phyloP scores from a whole-genome alignment of 2,329 filamentous ascomycete genomes.

The Penicillium occitanis region DNA sequence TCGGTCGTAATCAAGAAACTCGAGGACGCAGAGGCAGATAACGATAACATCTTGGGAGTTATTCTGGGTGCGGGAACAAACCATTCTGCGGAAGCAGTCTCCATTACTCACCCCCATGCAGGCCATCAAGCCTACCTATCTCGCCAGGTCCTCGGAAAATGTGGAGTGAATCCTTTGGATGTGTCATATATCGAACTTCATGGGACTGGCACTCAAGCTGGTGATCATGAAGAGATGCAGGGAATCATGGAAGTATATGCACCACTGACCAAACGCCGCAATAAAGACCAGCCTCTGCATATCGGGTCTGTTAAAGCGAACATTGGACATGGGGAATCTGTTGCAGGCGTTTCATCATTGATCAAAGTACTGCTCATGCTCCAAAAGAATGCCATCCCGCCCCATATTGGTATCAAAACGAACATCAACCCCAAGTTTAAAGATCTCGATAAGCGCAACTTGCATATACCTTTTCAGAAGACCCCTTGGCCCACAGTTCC shows the following conservation, averaged over 20 bases:
- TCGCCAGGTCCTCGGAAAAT: slow-evolving; percentile 66
- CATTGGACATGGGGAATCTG: slow-evolving; percentile 62
- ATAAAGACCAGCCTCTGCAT: slow-evolving; percentile 53
- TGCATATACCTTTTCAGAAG: slow-evolving; percentile 49
- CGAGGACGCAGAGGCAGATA: slow-evolving; percentile 72
- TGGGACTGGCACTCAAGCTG: slow-evolving; percentile 82
- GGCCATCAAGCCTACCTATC: slow-evolving; percentile 73
- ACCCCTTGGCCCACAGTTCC: slow-evolving; percentile 37
- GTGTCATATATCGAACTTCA: slow-evolving; percentile 88
- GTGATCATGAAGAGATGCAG: slow-evolving; percentile 78
- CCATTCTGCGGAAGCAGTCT: slow-evolving; percentile 47
- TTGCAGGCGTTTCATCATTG: slow-evolving; percentile 31
- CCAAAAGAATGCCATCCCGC: slow-evolving; percentile 33
- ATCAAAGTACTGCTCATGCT: slow-evolving; percentile 12
- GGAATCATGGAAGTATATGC: slow-evolving; percentile 69
- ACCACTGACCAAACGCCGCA: slow-evolving; percentile 51
- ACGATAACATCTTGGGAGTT: slow-evolving; percentile 68
- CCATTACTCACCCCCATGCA: slow-evolving; percentile 80
- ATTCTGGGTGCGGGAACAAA: slow-evolving; percentile 76
- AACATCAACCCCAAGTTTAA: slow-evolving; percentile 48
- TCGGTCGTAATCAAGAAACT: slow-evolving; percentile 76
- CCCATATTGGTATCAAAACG: slow-evolving; percentile 40
- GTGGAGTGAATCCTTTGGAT: slow-evolving; percentile 72
- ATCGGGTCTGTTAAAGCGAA: slow-evolving; percentile 66
- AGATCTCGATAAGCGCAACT: slow-evolving; percentile 45